Base-by-base conservation (phyloP, 2,329 filamentous ascomycete genomes). In the Diaporthe sp. region DNA sequence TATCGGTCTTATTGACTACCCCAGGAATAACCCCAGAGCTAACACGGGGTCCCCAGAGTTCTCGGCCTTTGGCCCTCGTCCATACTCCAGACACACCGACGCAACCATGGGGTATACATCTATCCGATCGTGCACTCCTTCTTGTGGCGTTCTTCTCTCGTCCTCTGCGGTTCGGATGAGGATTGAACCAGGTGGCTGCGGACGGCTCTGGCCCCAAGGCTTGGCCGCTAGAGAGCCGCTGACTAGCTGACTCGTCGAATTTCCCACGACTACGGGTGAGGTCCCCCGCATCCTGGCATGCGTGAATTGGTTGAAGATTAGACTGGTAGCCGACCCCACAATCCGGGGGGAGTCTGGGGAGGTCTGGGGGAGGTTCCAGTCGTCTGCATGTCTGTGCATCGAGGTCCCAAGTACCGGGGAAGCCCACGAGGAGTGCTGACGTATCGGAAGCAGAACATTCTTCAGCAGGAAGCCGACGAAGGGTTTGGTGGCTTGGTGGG, bases 41-140 rank as follows among this genome's bases (percentile, higher is more conserved):
- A 74, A 74, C 51, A 65, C 58, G 75, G 75, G 75, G 72, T 67
- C 72, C 75, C 72, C 72, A 75, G 57, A 67, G 13, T 55, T 55
- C 55, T 60, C 46, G 25, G 46, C 17, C 49, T 65, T 31, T 65
- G 46, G 34, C 31, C 49, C 42, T 22, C 22, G 19, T 76, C n/a
- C 67, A 46, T 9, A 39, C 19, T 31, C 9, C 65, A 51, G 37
- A 58, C 62, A 42, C 5, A 42, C 51, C 37, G 22, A 70, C 49
- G 31, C 55, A 22, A 46, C 44, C 53, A 42, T 71, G 73, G 37
- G 73, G 68, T 57, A 58, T 71, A 55, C 61, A 55, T 28, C 51
- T 76, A 76, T 67, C 75, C 72, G 72, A 61, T 25, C 57, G 37
- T 53, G 55, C 25, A 31, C 42, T 70, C n/a, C 49, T 12, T 9